Percentiles rank a stretch among this genome's conserved stretches.
Evolutionary conservation across 1,284 basidiomycete species (phyloP).

Genomic region (Inonotus obliquus): DNA sequence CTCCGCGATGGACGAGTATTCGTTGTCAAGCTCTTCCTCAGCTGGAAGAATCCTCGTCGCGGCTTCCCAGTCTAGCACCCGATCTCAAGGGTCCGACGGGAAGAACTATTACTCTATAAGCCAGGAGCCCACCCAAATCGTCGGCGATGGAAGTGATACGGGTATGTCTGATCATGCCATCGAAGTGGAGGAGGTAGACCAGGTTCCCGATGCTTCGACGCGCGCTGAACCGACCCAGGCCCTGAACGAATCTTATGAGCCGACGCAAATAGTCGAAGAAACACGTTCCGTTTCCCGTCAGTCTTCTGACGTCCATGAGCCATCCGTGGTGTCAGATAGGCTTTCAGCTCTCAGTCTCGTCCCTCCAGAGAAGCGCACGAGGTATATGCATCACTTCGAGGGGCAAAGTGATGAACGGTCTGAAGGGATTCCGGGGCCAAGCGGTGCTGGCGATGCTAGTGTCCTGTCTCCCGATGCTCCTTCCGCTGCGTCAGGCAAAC

Average conservation of each 20-base stretch:
- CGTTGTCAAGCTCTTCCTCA: constrained; percentile 1
- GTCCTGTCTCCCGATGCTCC: not conserved
- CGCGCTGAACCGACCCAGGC: not conserved
- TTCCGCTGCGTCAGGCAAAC: not conserved
- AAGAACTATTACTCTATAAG: not conserved
- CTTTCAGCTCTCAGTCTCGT: constrained; percentile 5
- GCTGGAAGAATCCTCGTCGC: constrained; percentile 11
- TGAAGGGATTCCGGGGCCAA: not conserved
- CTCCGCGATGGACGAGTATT: not conserved
- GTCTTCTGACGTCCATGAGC: not conserved
- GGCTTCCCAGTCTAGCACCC: constrained; percentile 7
- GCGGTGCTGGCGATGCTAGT: not conserved
- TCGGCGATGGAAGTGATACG: not conserved
- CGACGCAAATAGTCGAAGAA: constrained; percentile 3
- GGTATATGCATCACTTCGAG: constrained; percentile 6
- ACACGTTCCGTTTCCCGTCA: not conserved
- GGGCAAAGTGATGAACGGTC: not conserved
- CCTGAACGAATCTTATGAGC: not conserved
- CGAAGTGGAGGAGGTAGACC: not conserved
- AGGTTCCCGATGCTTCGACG: not conserved
- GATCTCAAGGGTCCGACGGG: constrained; percentile 11
- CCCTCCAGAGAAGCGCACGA: constrained; percentile 15
- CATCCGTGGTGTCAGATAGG: not conserved
- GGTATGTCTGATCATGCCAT: not conserved
- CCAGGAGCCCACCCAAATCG: constrained; percentile 5